Evolutionary conservation across 2,329 filamentous ascomycete species (phyloP), one percentile per base, ranked within the genome.

Genomic region (Neonectria punicea): DNA sequence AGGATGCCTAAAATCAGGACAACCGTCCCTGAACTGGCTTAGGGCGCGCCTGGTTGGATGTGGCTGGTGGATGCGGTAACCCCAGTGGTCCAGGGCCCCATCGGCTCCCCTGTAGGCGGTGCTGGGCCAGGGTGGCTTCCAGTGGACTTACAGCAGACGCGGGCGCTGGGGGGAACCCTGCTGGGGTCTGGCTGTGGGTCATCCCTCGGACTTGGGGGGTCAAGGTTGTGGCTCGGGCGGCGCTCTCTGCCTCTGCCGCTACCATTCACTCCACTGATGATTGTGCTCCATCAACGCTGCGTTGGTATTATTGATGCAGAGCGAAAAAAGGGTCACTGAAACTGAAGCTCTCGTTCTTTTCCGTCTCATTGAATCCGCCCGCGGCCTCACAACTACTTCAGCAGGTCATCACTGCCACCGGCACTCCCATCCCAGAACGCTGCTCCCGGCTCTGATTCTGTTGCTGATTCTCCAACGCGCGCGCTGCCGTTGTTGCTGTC

Each of bases 11-110:
- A 56, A 71, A 67, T 58, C 36, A 50, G 58, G 53, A 61, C 63
- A 65, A 62, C 54, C 64, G 66, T 55, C 61, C 71, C 74, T 59
- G 65, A 75, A 76, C 63, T n/a, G 70, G 75, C 67, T 73, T 76
- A 77, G 74, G 65, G 56, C 22, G 28, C 28, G 30, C 53, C 46
- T 49, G 61, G 54, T 20, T 49, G 53, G 39, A 50, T 67, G 57
- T 63, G 61, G 65, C 68, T 64, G 65, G 66, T 69, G 68, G 68
- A 64, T 71, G 67, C 62, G 53, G 63, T 56, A 53, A 63, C 61
- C 67, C 58, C 34, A 62, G 59, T 58, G 58, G 61, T 56, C 62
- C 55, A 47, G 43, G 41, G 34, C 41, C 30, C 59, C 54, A 25
- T 53, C 39, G n/a, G 57, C n/a, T 41, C 55, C 61, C 61, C 55